A percentile compares a stretch with the other conserved stretches of the same genome.
Conservation (phyloP, 2,329 filamentous ascomycete genomes). For the Boeremia exigua region DNA sequence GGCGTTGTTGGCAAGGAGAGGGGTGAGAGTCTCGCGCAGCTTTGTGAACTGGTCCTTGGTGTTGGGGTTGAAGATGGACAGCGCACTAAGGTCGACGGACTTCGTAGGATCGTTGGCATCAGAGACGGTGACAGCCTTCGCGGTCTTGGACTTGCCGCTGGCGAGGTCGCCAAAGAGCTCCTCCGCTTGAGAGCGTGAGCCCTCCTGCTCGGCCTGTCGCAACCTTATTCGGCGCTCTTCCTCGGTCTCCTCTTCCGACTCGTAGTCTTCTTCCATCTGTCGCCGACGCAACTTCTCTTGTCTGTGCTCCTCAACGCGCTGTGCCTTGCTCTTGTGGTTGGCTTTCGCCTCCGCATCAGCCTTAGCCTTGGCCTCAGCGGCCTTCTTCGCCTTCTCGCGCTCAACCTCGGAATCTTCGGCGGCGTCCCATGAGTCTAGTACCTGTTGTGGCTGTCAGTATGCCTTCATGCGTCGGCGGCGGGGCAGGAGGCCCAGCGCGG, state of each 20-base stretch:
- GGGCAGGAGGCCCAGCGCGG: constrained; percentile 24
- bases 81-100: constrained; percentile 78
- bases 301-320: constrained; percentile 83
- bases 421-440: constrained; percentile 95
- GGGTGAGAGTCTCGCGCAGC: constrained; percentile 78
- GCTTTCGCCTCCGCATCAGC: constrained; percentile 86
- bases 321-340: constrained; percentile 86
- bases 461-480: constrained; percentile 17
- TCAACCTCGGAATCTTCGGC: constrained; percentile 97
- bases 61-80: constrained; percentile 86
- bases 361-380: constrained; percentile 83
- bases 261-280: constrained; percentile 62
- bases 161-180: constrained; percentile 84
- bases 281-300: constrained; percentile 63
- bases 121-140: constrained; percentile 70
- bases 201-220: constrained; percentile 80
- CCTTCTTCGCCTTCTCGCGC: constrained; percentile 91
- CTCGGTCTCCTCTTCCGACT: constrained; percentile 74
- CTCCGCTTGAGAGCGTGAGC: constrained; percentile 87
- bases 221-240: constrained; percentile 76
- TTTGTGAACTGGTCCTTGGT: constrained; percentile 86
- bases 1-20: constrained; percentile 73
- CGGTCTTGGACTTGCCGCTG: constrained; percentile 73
- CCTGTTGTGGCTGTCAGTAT: constrained; percentile 58
- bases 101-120: constrained; percentile 76